A percentile compares a stretch with the other conserved stretches of the same genome.
Conservation (phyloP, 192 early-diverging fungal species). For the Podila verticillata region DNA sequence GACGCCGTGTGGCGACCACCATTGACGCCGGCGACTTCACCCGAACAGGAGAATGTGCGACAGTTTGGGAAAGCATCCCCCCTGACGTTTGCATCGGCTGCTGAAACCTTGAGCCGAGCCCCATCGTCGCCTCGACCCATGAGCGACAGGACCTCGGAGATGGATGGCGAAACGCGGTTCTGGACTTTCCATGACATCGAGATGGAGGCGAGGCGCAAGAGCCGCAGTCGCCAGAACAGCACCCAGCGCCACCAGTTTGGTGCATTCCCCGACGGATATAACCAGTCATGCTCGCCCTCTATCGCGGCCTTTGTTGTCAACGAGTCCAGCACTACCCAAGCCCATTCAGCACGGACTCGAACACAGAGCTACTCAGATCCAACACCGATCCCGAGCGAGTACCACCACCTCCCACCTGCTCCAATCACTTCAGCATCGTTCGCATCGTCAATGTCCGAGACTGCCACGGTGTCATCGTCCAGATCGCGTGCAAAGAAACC, state of each 20-base stretch:
- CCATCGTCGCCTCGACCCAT: neutral
- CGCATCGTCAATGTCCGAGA: neutral
- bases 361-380: conserved; percentile 13
- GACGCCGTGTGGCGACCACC: conserved; percentile 38
- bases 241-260: neutral
- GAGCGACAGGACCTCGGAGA: neutral
- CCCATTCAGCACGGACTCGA: conserved; percentile 5
- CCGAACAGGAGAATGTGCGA: conserved; percentile 27
- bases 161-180: neutral
- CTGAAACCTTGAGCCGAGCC: neutral
- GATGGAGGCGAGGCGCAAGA: conserved; percentile 30
- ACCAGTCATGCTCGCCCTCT: neutral
- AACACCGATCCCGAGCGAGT: neutral
- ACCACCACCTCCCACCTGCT: neutral
- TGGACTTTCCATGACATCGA: conserved; percentile 47
- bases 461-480: neutral
- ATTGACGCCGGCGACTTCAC: conserved; percentile 32
- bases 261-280: neutral
- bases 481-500: conserved; percentile 6
- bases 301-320: neutral
- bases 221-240: conserved; percentile 39
- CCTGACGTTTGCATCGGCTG: neutral
- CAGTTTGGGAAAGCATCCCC: conserved; percentile 26
- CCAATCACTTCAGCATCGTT: neutral
- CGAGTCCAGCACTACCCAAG: conserved; percentile 1